Percentiles rank a stretch among this genome's conserved stretches.
phyloP scores from a whole-genome alignment of 768 basidiomycete species.

The Crepidotus variabilis region DNA sequence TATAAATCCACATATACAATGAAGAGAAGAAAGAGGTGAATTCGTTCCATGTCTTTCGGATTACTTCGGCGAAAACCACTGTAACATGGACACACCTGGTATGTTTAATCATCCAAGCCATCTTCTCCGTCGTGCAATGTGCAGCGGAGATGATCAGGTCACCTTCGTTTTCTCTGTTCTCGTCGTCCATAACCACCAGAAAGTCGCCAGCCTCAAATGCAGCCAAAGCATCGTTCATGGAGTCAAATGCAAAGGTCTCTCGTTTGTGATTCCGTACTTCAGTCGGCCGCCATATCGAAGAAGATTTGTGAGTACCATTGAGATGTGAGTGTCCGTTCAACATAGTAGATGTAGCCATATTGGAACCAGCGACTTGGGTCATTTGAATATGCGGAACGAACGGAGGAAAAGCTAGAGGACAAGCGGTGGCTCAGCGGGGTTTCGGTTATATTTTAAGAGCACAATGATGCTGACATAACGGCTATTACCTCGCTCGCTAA shows the following conservation, averaged over 20 bases:
- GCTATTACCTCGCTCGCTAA: too few species aligned
- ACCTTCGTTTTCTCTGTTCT: constrained; percentile 94
- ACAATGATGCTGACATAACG: not conserved
- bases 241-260: constrained; percentile 65
- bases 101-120: constrained; percentile 99
- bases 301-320: constrained; percentile 16
- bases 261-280: constrained; percentile 24
- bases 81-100: constrained; percentile 61
- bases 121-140: constrained; percentile 87
- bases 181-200: constrained; percentile 97
- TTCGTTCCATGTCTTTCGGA: too few species aligned
- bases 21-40: too few species aligned
- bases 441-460: constrained; percentile 9
- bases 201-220: constrained; percentile 83
- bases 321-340: constrained; percentile 6
- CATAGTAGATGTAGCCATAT: constrained; percentile 10
- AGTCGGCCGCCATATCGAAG: constrained; percentile 32
- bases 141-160: constrained; percentile 89
- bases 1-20: not conserved
- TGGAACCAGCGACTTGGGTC: constrained; percentile 27
- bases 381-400: constrained; percentile 14
- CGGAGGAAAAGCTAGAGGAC: constrained; percentile 13
- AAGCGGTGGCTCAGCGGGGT: constrained; percentile 9
- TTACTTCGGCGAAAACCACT: too few species aligned
- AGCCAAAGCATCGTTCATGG: constrained; percentile 73